Conservation (phyloP, 169 alveolate genomes). For the Neospora caninum region DNA sequence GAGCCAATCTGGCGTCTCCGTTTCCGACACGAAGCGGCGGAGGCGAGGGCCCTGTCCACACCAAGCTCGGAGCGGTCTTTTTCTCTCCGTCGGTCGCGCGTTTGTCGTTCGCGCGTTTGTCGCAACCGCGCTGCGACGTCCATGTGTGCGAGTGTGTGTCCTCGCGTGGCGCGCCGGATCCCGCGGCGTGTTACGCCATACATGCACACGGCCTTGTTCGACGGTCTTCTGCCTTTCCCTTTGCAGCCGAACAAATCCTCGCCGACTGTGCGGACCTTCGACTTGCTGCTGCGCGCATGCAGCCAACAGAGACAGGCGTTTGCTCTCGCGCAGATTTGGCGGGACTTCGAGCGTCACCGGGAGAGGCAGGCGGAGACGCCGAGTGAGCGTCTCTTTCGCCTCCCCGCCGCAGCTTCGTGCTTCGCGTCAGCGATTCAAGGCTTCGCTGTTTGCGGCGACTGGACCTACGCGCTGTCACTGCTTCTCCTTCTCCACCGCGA, state of each 20-base stretch:
- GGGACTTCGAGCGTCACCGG: neutral
- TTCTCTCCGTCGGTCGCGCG: too few relatives aligned
- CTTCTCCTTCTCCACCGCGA: slow-evolving; percentile 10
- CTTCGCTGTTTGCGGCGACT: neutral
- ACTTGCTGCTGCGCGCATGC: slow-evolving; percentile 34
- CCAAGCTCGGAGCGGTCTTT: too few relatives aligned
- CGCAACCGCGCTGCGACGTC: too few relatives aligned
- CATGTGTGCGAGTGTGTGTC: too few relatives aligned
- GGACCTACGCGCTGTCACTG: neutral
- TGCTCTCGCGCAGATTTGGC: slow-evolving; percentile 28
- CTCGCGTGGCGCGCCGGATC: too few relatives aligned
- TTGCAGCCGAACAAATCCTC: neutral
- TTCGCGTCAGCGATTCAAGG: neutral
- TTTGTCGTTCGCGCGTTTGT: too few relatives aligned
- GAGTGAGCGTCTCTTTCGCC: neutral
- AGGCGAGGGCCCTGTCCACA: too few relatives aligned
- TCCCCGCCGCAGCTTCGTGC: slow-evolving; percentile 13
- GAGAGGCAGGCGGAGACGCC: neutral
- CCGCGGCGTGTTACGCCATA: too few relatives aligned
- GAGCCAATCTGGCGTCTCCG: too few relatives aligned
- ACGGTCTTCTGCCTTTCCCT: too few relatives aligned
- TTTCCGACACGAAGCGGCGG: too few relatives aligned
- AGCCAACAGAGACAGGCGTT: neutral
- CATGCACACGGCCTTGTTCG: too few relatives aligned
- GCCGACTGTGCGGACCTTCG: slow-evolving; percentile 24